Conservation (phyloP, 2,329 filamentous ascomycete species). For the Tolypocladium sp. region DNA sequence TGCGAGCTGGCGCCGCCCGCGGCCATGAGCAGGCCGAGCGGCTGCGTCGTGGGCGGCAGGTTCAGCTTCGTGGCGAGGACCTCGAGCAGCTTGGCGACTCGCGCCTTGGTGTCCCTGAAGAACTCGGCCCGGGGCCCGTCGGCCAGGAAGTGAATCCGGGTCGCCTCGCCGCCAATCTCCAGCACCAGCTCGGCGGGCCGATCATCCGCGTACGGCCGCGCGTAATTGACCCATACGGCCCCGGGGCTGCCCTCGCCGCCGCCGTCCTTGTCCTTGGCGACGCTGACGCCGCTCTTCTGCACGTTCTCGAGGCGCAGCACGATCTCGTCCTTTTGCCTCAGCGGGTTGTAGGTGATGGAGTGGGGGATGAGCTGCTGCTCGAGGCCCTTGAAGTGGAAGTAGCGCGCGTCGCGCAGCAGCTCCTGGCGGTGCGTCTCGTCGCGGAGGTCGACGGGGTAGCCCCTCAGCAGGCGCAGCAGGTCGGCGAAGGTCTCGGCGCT, state of each 20-base stretch:
- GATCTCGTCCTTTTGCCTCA: conserved; percentile 63
- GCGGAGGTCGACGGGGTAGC: conserved; percentile 72
- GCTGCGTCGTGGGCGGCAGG: conserved; percentile 48
- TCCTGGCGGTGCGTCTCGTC: conserved; percentile 68
- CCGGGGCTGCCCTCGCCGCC: conserved; percentile 16
- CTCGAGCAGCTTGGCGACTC: conserved; percentile 66
- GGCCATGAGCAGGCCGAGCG: conserved; percentile 58
- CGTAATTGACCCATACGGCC: conserved; percentile 61
- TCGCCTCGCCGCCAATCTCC: conserved; percentile 65
- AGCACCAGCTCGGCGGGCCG: conserved; percentile 64
- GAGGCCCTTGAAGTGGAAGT: conserved; percentile 85
- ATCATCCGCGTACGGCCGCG: conserved; percentile 78
- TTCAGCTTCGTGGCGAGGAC: conserved; percentile 76
- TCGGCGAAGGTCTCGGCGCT: conserved; percentile 80
- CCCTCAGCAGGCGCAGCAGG: conserved; percentile 70
- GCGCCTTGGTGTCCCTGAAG: conserved; percentile 57
- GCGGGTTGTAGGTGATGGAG: conserved; percentile 64
- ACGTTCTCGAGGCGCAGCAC: conserved; percentile 73
- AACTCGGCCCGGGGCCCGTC: conserved; percentile 55
- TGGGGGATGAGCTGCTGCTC: conserved; percentile 82
- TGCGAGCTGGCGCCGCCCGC: conserved; percentile 52
- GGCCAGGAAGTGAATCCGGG: conserved; percentile 40
- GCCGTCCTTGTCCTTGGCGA: conserved; percentile 37
- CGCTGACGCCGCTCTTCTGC: conserved; percentile 73
- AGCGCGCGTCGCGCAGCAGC: conserved; percentile 77